phyloP scores from a whole-genome alignment of 2,329 filamentous ascomycete species.

The Colletotrichum paranaense region DNA sequence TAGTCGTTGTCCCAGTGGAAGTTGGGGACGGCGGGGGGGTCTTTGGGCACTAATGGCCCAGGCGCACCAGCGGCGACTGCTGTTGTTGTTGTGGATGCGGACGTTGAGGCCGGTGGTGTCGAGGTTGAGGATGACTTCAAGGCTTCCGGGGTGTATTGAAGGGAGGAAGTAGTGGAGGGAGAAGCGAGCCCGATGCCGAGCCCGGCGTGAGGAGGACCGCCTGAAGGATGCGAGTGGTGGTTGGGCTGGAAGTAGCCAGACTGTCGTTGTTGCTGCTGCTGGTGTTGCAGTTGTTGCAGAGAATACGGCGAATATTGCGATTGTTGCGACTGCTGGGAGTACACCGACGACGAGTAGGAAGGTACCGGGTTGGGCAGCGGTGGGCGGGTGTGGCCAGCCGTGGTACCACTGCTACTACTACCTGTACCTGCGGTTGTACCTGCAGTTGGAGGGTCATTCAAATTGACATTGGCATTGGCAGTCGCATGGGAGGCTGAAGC shows the following conservation, averaged over 20 bases:
- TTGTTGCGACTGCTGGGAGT: neutral
- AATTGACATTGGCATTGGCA: neutral
- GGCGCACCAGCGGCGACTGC: neutral
- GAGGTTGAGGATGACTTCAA: neutral
- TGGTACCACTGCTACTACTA: slow-evolving; percentile 27
- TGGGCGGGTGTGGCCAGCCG: slow-evolving; percentile 35
- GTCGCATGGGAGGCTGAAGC: neutral
- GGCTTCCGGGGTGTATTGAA: slow-evolving; percentile 11
- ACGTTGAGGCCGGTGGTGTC: neutral
- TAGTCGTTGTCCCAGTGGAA: slow-evolving; percentile 32
- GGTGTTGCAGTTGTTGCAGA: neutral
- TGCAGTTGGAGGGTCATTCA: neutral
- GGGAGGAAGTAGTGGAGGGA: slow-evolving; percentile 15
- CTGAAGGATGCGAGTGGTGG: neutral
- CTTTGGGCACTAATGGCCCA: slow-evolving; percentile 29
- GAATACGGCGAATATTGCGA: neutral
- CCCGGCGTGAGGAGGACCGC: neutral
- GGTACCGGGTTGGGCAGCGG: slow-evolving; percentile 25
- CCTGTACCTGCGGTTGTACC: slow-evolving; percentile 32
- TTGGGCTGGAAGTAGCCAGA: slow-evolving; percentile 14
- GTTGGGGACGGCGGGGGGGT: slow-evolving; percentile 27
- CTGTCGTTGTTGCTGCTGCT: slow-evolving; percentile 6
- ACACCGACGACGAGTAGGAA: slow-evolving; percentile 1
- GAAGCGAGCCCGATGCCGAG: neutral
- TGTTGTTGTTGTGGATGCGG: slow-evolving; percentile 6